Base-by-base conservation (phyloP, 805 yeast genomes). In the Lipomyces kockii region DNA sequence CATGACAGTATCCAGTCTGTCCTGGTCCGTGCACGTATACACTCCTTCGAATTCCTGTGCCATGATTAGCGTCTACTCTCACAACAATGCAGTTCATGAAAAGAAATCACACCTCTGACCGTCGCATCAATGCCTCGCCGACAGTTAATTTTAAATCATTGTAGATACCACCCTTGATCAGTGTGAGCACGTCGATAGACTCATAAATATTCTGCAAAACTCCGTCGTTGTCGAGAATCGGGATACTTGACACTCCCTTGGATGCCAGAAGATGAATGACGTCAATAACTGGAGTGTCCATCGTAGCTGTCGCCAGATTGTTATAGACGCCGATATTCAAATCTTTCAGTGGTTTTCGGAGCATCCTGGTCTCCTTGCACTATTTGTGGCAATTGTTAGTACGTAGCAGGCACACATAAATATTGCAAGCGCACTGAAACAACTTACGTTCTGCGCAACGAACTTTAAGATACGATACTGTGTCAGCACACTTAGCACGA, bases 391-490 rank as follows among this genome's bases (percentile, higher is more conserved):
- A n/a, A 22, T 77, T 93, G 98, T 77, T 91, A 91, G 80, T 98
- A 94, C 22, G 37, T n/a, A 54, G 12, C 20, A 46, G 20, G 14
- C 12, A 4, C 17, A 12, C 20, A 51, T 25, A 17, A 62, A 29
- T 20, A 25, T 25, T 14, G 17, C 49, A 7, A 17, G 49, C 49
- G 22, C 49, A 43, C 20, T 7, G 6, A 35, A 29, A 6, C 8
- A 34, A 53, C 73, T 8, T 39, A 71, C 74, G 79, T 95, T 95
- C 78, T 94, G 85, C 2, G 98, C 93, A 39, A 95, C 97, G 77
- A 95, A 95, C 79, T 96, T 94, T 75, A 95, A 83, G 64, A 95
- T 95, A 76, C 99, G 87, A 80, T 95, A 95, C 81, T 95, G 99
- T 0, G 99, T 95, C 75, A 95, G 83, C 62, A 95, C 99, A 64